Evolutionary conservation across 805 yeast genomes (phyloP).

Genomic region (Starmerella etchellsii): DNA sequence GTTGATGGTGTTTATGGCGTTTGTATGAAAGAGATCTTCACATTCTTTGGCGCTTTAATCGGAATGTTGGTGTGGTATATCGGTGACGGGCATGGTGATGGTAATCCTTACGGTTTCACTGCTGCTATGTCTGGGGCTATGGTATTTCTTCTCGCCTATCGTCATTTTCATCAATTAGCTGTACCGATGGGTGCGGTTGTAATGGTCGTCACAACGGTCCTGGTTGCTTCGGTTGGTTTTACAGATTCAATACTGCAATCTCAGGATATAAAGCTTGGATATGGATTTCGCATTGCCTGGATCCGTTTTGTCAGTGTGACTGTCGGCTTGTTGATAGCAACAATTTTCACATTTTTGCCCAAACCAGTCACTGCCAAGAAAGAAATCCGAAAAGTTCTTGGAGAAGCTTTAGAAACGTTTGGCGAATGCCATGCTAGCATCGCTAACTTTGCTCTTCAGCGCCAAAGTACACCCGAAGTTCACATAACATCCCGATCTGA

Average conservation of each 20-base stretch:
- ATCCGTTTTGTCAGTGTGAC: slow-evolving; percentile 24
- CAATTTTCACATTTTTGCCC: slow-evolving; percentile 24
- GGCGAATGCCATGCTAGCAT: slow-evolving; percentile 23
- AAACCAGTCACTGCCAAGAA: slow-evolving; percentile 25
- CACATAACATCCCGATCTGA: slow-evolving; percentile 19
- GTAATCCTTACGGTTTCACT: slow-evolving; percentile 25
- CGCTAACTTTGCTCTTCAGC: slow-evolving; percentile 21
- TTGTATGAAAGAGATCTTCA: slow-evolving; percentile 16
- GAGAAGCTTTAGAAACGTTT: slow-evolving; percentile 14
- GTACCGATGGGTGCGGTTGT: slow-evolving; percentile 24
- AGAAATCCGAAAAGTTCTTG: slow-evolving; percentile 21
- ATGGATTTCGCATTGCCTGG: slow-evolving; percentile 26
- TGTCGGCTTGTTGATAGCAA: slow-evolving; percentile 23
- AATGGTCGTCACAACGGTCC: slow-evolving; percentile 19
- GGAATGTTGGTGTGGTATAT: slow-evolving; percentile 27
- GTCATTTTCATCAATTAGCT: slow-evolving; percentile 22
- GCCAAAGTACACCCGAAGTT: slow-evolving; percentile 17
- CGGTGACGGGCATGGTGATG: slow-evolving; percentile 24
- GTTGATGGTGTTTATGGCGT: slow-evolving; percentile 26
- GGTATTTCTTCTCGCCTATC: slow-evolving; percentile 18
- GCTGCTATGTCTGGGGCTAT: slow-evolving; percentile 19
- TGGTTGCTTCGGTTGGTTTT: slow-evolving; percentile 25
- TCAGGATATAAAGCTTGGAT: slow-evolving; percentile 8
- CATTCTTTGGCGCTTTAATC: slow-evolving; percentile 22
- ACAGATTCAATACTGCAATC: slow-evolving; percentile 12